phyloP scores from a whole-genome alignment of 371 early-diverging fungal genomes.

The Sporodiniella umbellata region DNA sequence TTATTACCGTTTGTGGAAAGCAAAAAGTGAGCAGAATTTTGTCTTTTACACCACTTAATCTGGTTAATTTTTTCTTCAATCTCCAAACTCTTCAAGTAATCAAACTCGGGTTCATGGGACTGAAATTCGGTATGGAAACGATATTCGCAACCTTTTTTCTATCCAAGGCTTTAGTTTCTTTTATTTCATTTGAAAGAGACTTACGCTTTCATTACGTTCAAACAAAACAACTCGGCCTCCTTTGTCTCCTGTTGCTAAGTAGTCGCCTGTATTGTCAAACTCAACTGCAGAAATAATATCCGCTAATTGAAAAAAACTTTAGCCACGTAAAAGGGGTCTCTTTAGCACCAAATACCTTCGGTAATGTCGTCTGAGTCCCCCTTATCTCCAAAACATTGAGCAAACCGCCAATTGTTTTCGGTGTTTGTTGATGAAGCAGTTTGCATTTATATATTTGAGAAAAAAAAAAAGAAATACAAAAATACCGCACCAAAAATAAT shows the following conservation, averaged over 20 bases:
- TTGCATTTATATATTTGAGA: neutral
- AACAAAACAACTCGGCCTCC: conserved; percentile 95
- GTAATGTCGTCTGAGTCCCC: conserved; percentile 96
- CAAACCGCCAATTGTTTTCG: conserved; percentile 81
- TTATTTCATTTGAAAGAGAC: conserved; percentile 13
- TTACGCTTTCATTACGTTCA: conserved; percentile 90
- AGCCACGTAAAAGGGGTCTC: neutral
- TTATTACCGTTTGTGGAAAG: conserved; percentile 90
- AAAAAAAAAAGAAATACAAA: conserved; percentile 1
- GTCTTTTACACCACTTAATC: conserved; percentile 94
- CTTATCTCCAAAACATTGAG: conserved; percentile 99
- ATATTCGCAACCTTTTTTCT: conserved; percentile 60
- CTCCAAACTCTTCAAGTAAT: conserved; percentile 98
- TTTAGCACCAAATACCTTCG: conserved; percentile 72
- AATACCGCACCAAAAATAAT: neutral
- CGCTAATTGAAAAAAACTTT: conserved; percentile 63
- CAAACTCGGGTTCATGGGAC: conserved; percentile 98
- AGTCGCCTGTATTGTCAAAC: conserved; percentile 94
- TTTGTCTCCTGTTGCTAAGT: conserved; percentile 93
- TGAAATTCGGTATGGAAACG: conserved; percentile 85
- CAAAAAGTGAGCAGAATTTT: conserved; percentile 93
- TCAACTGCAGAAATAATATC: conserved; percentile 97
- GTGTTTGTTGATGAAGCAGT: neutral
- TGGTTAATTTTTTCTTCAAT: conserved; percentile 99
- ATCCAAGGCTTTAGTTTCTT: conserved; percentile 20